Base-by-base conservation (phyloP, 305 asterid genomes). In the Solanum hybrid region DNA sequence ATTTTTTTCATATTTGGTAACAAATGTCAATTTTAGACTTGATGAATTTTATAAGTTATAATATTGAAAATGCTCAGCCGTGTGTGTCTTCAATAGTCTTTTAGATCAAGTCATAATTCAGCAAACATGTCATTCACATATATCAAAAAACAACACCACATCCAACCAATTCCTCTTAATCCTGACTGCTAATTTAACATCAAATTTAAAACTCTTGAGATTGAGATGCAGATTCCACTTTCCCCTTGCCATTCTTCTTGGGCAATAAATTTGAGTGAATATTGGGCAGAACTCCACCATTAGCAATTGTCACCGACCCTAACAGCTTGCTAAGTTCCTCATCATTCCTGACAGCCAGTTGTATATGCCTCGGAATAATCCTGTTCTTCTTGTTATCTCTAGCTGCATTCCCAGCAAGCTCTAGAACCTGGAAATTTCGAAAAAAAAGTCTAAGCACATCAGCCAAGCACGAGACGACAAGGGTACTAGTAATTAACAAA, bases 331-430 rank as follows among this genome's bases (percentile, higher is more conserved):
- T 91, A 86, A 95, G 88, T 79, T 95, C 96, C 87, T 93, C 96
- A 35, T 94, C 96, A 34, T 95, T 95, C 91, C 96, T 93, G 85
- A 94, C 97, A 3, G 97, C 96, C 75, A 94, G 72, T 46, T 93
- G 97, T 42, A 95, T 91, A 26, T 95, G 97, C 89, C 96, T 90
- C 1, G 97, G 97, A 35, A 90, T 88, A 27, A 95, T 95, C 92
- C 96, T 77, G 31, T 86, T 95, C 94, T 95, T 94, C 95, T 94
- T 95, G 86, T 94, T 95, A 76, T 95, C 97, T 90, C 96, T 94
- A 2, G 97, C 97, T 0, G 97, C 96, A 80, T 94, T 95, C 7
- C 96, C 97, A 80, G 96, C 97, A 27, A 94, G 94, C 90, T 94
- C 96, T 79, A 94, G 87, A 42, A 94, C 95, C 96, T 93, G 16